Conservation (phyloP, 1,139 yeast genomes). For the Kodamaea sp. region DNA sequence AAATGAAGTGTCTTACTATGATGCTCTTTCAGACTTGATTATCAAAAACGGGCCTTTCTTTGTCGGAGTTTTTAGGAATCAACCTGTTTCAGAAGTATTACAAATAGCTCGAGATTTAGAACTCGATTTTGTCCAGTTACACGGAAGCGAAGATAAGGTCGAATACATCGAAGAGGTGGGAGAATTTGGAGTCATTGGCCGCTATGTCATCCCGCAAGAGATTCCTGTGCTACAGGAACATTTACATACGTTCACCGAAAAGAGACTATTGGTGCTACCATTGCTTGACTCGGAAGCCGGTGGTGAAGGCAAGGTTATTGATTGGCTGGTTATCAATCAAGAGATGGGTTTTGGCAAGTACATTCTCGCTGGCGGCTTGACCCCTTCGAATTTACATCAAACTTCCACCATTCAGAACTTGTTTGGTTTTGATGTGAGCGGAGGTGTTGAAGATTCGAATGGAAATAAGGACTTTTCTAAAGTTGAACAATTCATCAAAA, state of each 20-base stretch:
- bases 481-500: slow-evolving; percentile 52
- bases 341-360: slow-evolving; percentile 40
- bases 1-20: slow-evolving; percentile 33
- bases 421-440: slow-evolving; percentile 91
- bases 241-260: slow-evolving; percentile 13
- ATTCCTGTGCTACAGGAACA: slow-evolving; percentile 19
- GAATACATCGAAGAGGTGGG: slow-evolving; percentile 41
- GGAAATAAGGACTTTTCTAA: slow-evolving; percentile 69
- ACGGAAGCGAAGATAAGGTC: slow-evolving; percentile 72
- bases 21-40: slow-evolving; percentile 26
- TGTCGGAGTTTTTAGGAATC: slow-evolving; percentile 92
- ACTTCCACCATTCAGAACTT: slow-evolving; percentile 52
- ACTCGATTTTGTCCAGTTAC: slow-evolving; percentile 81
- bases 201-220: slow-evolving; percentile 65
- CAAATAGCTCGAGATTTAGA: slow-evolving; percentile 42
- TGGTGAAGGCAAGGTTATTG: slow-evolving; percentile 79
- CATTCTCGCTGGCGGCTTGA: slow-evolving; percentile 86
- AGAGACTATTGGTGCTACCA: slow-evolving; percentile 36
- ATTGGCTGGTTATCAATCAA: slow-evolving; percentile 53
- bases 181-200: slow-evolving; percentile 60
- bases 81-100: slow-evolving; percentile 59
- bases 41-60: slow-evolving; percentile 59
- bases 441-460: slow-evolving; percentile 73
- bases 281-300: slow-evolving; percentile 86
- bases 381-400: slow-evolving; percentile 59